A percentile compares a stretch with the other conserved stretches of the same genome.
Evolutionary conservation across 2,329 filamentous ascomycete genomes (phyloP).

Genomic region (Incumbomyces delicatus): DNA sequence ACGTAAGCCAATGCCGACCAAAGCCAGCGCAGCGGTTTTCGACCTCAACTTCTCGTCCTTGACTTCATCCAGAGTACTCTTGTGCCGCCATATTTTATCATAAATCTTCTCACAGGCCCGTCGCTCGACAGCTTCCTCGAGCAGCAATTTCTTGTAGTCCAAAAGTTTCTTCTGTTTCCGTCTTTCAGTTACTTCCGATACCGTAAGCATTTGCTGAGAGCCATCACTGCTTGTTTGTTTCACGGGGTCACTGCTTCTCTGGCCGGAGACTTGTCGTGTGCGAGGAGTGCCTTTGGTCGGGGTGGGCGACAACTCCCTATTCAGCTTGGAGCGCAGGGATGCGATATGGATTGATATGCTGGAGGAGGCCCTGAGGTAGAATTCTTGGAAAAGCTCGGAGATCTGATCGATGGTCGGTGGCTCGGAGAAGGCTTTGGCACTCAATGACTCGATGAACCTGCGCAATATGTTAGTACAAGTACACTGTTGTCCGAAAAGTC

Average conservation of each 20-base stretch:
- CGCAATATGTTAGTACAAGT: not conserved
- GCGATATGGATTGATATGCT: constrained; percentile 84
- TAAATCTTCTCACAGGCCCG: constrained; percentile 79
- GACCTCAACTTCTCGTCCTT: constrained; percentile 90
- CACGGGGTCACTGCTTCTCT: constrained; percentile 15
- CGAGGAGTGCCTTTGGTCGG: constrained; percentile 25
- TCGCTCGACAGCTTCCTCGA: constrained; percentile 88
- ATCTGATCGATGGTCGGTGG: constrained; percentile 77
- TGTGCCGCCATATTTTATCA: constrained; percentile 79
- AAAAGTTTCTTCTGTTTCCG: constrained; percentile 68
- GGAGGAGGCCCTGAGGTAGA: constrained; percentile 70
- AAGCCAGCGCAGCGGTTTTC: constrained; percentile 75
- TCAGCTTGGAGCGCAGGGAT: constrained; percentile 63
- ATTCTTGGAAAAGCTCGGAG: constrained; percentile 84
- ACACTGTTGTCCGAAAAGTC: not conserved
- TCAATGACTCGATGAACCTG: constrained; percentile 85
- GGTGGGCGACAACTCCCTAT: constrained; percentile 52
- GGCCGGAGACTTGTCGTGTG: constrained; percentile 9
- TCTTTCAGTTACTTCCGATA: constrained; percentile 69
- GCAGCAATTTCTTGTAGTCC: constrained; percentile 62
- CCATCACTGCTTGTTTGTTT: constrained; percentile 28
- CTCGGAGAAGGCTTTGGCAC: constrained; percentile 72
- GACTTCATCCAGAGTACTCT: constrained; percentile 85
- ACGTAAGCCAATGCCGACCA: constrained; percentile 83
- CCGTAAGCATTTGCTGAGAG: constrained; percentile 80